A percentile compares a stretch with the other conserved stretches of the same genome.
Conservation (phyloP, 2,329 filamentous ascomycete genomes). For the Fusarium coffeatum region DNA sequence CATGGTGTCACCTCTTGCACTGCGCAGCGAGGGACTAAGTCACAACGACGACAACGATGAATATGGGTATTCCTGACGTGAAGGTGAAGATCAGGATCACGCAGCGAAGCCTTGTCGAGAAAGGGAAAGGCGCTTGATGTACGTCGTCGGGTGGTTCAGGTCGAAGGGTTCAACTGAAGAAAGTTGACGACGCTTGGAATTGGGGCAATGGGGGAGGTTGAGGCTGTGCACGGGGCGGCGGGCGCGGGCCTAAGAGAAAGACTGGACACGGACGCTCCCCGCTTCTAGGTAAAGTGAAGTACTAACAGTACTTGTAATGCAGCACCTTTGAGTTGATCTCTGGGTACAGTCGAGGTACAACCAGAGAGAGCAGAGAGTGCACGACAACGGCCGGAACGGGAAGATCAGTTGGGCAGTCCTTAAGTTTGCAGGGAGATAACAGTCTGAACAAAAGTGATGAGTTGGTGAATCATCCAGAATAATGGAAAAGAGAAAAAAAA, state of each 20-base stretch:
- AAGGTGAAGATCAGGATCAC: slow-evolving; percentile 14
- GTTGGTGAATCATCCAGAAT: neutral
- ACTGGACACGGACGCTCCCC: slow-evolving; percentile 44
- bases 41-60: slow-evolving; percentile 38
- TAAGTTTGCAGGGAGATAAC: neutral
- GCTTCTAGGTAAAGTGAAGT: slow-evolving; percentile 33
- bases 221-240: slow-evolving; percentile 48
- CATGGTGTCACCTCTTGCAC: slow-evolving; percentile 48
- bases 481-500: neutral
- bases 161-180: slow-evolving; percentile 40
- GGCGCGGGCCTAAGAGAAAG: slow-evolving; percentile 41
- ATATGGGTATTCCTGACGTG: slow-evolving; percentile 25
- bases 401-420: slow-evolving; percentile 18
- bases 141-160: slow-evolving; percentile 19
- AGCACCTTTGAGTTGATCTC: neutral
- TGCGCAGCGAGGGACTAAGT: slow-evolving; percentile 46
- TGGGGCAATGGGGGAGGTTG: slow-evolving; percentile 44
- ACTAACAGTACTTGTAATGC: neutral
- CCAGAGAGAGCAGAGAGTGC: slow-evolving; percentile 29
- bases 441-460: neutral
- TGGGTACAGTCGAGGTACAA: slow-evolving; percentile 1
- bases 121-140: slow-evolving; percentile 28
- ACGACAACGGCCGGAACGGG: slow-evolving; percentile 45
- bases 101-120: slow-evolving; percentile 35
- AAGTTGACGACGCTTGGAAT: slow-evolving; percentile 45